Conservation (phyloP, 2,329 filamentous ascomycete genomes). For the Phoma herbarum region DNA sequence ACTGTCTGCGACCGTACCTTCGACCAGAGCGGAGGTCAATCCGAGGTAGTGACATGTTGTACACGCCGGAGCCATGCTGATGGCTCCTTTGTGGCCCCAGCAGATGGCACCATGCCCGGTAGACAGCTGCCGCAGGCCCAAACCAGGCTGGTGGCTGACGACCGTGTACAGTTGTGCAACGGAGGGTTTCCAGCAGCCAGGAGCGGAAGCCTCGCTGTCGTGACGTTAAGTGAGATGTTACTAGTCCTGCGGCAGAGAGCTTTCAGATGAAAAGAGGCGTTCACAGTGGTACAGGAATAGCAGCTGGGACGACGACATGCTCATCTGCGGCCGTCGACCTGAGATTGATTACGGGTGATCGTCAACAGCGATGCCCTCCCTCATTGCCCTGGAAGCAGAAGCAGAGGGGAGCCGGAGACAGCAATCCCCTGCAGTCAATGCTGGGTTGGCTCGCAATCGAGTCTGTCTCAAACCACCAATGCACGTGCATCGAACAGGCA, state of each 20-base stretch:
- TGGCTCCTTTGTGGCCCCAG: conserved; percentile 36
- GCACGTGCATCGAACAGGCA: conserved; percentile 11
- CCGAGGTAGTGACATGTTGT: conserved; percentile 39
- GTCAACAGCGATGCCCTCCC: conserved; percentile 28
- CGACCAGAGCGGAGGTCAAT: conserved; percentile 33
- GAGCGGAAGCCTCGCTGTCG: conserved; percentile 34
- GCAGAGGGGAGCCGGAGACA: conserved; percentile 21
- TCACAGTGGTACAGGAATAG: conserved; percentile 40
- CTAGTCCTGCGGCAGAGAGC: conserved; percentile 39
- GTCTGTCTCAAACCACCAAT: conserved; percentile 35
- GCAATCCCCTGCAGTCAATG: conserved; percentile 17
- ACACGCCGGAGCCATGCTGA: conserved; percentile 38
- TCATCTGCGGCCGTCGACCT: conserved; percentile 4
- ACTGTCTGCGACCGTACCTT: conserved; percentile 19
- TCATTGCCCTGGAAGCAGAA: conserved; percentile 16
- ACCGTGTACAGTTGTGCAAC: conserved; percentile 35
- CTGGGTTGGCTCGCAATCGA: conserved; percentile 29
- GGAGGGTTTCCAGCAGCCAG: conserved; percentile 39
- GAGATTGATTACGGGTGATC: conserved; percentile 31
- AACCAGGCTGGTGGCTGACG: conserved; percentile 47
- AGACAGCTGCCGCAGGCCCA: conserved; percentile 45
- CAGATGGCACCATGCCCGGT: conserved; percentile 40
- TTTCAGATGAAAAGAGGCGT: conserved; percentile 39
- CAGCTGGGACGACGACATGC: conserved; percentile 20
- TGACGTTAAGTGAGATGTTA: conserved; percentile 28